phyloP scores from a whole-genome alignment of 2,329 filamentous ascomycete species.

The Akanthomyces muscarius region DNA sequence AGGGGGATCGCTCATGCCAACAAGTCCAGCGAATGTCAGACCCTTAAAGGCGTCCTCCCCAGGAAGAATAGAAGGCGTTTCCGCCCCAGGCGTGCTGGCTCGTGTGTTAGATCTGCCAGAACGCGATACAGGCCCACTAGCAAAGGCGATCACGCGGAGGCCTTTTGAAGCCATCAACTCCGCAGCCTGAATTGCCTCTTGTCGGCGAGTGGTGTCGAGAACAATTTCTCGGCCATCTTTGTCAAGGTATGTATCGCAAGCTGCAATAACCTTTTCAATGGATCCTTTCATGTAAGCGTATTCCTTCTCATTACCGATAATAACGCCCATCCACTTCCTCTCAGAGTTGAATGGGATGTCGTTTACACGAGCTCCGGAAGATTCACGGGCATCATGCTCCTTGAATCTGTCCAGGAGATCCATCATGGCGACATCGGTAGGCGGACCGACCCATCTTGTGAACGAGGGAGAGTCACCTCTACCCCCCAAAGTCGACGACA shows the following conservation, averaged over 20 bases:
- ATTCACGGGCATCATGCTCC: slow-evolving; percentile 85
- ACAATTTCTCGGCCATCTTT: slow-evolving; percentile 82
- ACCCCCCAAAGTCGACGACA: slow-evolving; percentile 77
- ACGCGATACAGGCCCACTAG: slow-evolving; percentile 68
- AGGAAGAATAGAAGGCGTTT: slow-evolving; percentile 40
- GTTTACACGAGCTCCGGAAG: slow-evolving; percentile 73
- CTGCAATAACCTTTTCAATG: slow-evolving; percentile 77
- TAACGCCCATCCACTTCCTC: slow-evolving; percentile 98
- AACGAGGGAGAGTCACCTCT: slow-evolving; percentile 56
- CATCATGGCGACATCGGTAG: slow-evolving; percentile 94
- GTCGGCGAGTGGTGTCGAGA: slow-evolving; percentile 69
- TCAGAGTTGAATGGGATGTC: slow-evolving; percentile 97
- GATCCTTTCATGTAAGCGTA: slow-evolving; percentile 95
- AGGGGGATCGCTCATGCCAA: slow-evolving; percentile 97
- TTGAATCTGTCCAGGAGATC: slow-evolving; percentile 88
- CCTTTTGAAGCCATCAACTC: slow-evolving; percentile 86
- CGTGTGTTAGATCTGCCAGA: slow-evolving; percentile 41
- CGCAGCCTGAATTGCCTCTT: slow-evolving; percentile 74
- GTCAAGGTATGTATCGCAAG: slow-evolving; percentile 88
- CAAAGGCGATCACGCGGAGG: slow-evolving; percentile 86
- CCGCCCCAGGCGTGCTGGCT: slow-evolving; percentile 48
- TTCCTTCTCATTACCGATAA: slow-evolving; percentile 70
- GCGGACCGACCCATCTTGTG: slow-evolving; percentile 93
- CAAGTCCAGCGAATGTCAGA: slow-evolving; percentile 83
- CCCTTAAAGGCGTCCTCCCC: slow-evolving; percentile 73